A percentile compares a stretch with the other conserved stretches of the same genome.
Evolutionary conservation across 1,284 basidiomycete species (phyloP).

Genomic region (Cutaneotrichosporon daszewskae): DNA sequence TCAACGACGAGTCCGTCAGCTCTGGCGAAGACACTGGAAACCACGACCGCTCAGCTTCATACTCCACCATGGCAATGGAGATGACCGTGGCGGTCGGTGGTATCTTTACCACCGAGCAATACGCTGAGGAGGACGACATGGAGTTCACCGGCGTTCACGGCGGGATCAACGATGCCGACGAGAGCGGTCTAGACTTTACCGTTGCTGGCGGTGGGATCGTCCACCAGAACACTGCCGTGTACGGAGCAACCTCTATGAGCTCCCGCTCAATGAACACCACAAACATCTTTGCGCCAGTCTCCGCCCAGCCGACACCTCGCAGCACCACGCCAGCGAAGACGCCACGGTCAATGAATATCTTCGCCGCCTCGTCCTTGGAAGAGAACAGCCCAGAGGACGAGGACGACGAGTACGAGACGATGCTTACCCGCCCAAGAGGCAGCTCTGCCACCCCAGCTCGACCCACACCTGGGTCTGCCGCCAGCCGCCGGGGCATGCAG

Average conservation of each 20-base stretch:
- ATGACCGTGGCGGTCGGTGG: slow-evolving; percentile 42
- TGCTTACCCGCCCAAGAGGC: neutral
- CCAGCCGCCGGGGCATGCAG: neutral
- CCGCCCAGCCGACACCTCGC: neutral
- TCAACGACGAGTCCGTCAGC: slow-evolving; percentile 30
- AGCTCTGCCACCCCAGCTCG: slow-evolving; percentile 5
- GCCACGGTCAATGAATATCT: slow-evolving; percentile 4
- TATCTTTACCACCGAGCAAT: slow-evolving; percentile 19
- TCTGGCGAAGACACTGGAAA: slow-evolving; percentile 12
- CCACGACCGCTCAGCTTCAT: slow-evolving; percentile 2
- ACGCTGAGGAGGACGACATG: slow-evolving; percentile 24
- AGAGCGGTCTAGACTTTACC: slow-evolving; percentile 9
- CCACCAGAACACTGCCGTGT: slow-evolving; percentile 6
- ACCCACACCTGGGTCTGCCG: neutral
- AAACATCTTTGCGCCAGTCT: slow-evolving; percentile 13
- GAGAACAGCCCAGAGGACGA: too few species aligned
- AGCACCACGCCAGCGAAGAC: neutral
- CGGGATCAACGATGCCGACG: slow-evolving; percentile 1
- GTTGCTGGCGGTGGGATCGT: slow-evolving; percentile 5
- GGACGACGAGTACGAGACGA: neutral
- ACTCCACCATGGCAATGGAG: slow-evolving; percentile 27
- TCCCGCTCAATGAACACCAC: slow-evolving; percentile 2
- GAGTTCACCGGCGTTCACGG: slow-evolving; percentile 6
- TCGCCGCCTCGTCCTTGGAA: neutral
- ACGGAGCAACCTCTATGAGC: neutral